Conservation (phyloP, 2,329 filamentous ascomycete species). For the Fusarium humuli region DNA sequence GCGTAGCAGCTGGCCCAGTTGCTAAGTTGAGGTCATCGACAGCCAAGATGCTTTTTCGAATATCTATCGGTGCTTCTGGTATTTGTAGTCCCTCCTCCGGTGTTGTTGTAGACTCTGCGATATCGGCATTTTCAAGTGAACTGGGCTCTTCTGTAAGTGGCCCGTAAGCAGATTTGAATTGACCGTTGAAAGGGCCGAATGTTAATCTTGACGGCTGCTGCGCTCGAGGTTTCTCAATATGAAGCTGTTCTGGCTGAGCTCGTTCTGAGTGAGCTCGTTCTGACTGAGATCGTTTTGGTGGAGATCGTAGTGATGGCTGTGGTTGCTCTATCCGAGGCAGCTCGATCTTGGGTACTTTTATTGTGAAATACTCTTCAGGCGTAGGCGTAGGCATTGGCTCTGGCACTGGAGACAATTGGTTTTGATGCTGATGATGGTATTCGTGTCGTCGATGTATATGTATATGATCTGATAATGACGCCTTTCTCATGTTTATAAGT, state of each 20-base stretch:
- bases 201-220: constrained; percentile 30
- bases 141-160: constrained; percentile 34
- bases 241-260: neutral
- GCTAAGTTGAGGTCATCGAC: constrained; percentile 26
- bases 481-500: constrained; percentile 33
- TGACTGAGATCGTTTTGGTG: neutral
- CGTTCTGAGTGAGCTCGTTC: neutral
- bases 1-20: constrained; percentile 23
- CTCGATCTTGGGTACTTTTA: neutral
- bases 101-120: neutral
- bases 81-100: neutral
- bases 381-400: constrained; percentile 4
- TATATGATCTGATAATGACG: constrained; percentile 29
- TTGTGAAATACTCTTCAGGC: neutral
- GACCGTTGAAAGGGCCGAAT: constrained; percentile 23
- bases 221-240: constrained; percentile 8
- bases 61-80: neutral
- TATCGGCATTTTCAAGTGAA: constrained; percentile 1
- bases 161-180: constrained; percentile 19
- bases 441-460: constrained; percentile 25
- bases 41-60: constrained; percentile 20
- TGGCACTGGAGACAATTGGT: constrained; percentile 15
- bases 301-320: neutral
- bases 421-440: constrained; percentile 8
- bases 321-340: neutral